Percentiles rank a stretch among this genome's conserved stretches.
phyloP scores from a whole-genome alignment of 2,329 filamentous ascomycete species.

The Plenodomus biglobosus region DNA sequence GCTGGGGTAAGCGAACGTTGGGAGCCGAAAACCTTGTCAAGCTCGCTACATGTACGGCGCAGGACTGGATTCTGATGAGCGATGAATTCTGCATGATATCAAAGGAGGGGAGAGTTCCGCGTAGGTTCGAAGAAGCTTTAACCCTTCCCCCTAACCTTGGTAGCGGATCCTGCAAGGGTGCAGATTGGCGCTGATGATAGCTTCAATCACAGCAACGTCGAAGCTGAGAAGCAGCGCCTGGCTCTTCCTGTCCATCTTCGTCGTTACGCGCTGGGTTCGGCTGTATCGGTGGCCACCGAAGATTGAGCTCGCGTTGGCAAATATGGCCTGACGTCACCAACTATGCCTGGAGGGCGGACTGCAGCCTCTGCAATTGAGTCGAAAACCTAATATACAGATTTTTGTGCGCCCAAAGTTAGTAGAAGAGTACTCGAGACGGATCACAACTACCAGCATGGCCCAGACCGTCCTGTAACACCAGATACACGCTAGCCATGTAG shows the following conservation, averaged over 20 bases:
- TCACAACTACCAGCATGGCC: background rate
- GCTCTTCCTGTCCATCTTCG: too few relatives aligned
- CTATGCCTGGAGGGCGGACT: background rate
- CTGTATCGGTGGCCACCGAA: too few relatives aligned
- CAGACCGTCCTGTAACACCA: conserved; percentile 42
- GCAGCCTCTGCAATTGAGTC: background rate
- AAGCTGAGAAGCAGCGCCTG: background rate
- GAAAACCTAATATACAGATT: background rate
- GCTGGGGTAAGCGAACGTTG: conserved; percentile 8
- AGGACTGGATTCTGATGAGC: background rate
- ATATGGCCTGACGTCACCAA: too few relatives aligned
- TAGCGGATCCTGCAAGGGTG: background rate
- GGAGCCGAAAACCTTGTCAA: conserved; percentile 11
- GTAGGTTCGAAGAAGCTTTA: background rate
- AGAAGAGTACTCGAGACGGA: background rate
- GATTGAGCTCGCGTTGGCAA: too few relatives aligned
- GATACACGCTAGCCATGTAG: conserved; percentile 56
- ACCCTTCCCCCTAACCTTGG: background rate
- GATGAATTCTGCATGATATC: background rate
- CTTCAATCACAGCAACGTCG: background rate
- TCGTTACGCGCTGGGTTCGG: too few relatives aligned
- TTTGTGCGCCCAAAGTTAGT: background rate
- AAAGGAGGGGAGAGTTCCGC: background rate
- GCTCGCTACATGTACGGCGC: background rate
- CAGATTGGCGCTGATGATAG: background rate